Base-by-base conservation (phyloP, 306 rosid genomes). In the Fragaria vesca region DNA sequence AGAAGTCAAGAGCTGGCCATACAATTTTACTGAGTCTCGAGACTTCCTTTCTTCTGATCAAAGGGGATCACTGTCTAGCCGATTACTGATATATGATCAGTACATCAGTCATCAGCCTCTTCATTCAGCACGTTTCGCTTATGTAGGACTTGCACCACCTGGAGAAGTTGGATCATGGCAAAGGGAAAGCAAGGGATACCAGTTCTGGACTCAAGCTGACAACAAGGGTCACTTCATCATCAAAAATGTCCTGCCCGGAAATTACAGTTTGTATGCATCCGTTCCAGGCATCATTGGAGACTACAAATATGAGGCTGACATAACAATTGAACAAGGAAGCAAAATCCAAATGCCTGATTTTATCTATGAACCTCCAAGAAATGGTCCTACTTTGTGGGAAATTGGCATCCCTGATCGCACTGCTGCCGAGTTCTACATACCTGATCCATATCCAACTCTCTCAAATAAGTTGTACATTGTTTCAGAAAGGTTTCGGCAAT, bases 381-480 rank as follows among this genome's bases (percentile, higher is more conserved):
- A 83, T 66, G 97, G 97, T 12, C 87, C 93, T 0, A 92, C 95
- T 2, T 66, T 95, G 0, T 95, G 97, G 98, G 97, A 92, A 76
- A 95, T 94, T 12, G 97, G 98, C 63, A n/a, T 89, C 70, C 97
- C 97, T 2, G 98, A 94, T 74, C 95, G 98, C 3, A 63, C 89
- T 8, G 97, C 98, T 0, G 83, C 74, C 0, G 97, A 95, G 78
- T 92, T 88, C 45, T 78, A 13, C 51, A 46, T 92, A 47, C 98
- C 98, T 10, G 84, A 83, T 12, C 86, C 97, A 1, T 5, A 82
- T 21, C 88, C 97, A 1, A 78, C 43, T 1, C 87, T 85, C 47
- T 7, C 28, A 30, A 93, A 91, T 73, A 68, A 6, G 3, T 71
- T 91, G 36, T 91, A 68, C 72, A 13, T 1, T 11, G 5, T 13